These are phyloP conservation scores for Aureobasidium lini DNA, from an alignment of 2,329 filamentous ascomycete species.

Conservation along the genomic window DNA sequence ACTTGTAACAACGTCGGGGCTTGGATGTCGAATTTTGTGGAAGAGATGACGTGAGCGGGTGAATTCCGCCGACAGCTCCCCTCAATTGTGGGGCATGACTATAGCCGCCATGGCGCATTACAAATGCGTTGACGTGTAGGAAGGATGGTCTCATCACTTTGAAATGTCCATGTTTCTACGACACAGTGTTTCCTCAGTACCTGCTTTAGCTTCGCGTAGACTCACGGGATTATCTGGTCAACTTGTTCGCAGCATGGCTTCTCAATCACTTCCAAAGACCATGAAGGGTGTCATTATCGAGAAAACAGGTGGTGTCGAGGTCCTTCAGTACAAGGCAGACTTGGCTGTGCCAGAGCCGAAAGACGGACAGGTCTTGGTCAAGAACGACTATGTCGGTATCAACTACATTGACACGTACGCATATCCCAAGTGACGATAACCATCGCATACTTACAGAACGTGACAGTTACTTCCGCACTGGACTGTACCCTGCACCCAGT, in stretches of 20 bases:
- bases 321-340: slow-evolving; percentile 63
- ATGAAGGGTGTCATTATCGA: slow-evolving; percentile 70
- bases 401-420: slow-evolving; percentile 80
- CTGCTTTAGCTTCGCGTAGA: slow-evolving; percentile 18
- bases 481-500: slow-evolving; percentile 62
- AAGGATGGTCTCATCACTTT: background rate
- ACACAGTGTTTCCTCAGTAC: slow-evolving; percentile 11
- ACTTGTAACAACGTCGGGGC: no score
- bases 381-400: slow-evolving; percentile 71
- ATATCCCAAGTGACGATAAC: slow-evolving; percentile 1
- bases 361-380: slow-evolving; percentile 69
- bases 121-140: background rate
- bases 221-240: slow-evolving; percentile 22
- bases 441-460: background rate
- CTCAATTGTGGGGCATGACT: background rate
- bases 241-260: slow-evolving; percentile 32
- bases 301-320: slow-evolving; percentile 64
- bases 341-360: slow-evolving; percentile 61
- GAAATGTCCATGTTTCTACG: slow-evolving; percentile 13
- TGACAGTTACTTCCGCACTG: slow-evolving; percentile 69
- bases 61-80: background rate
- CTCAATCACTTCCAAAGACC: slow-evolving; percentile 48
- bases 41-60: background rate
- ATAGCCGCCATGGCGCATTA: background rate
- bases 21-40: background rate